phyloP scores from a whole-genome alignment of 106 monocot species.

The Dendrobium catenatum region DNA sequence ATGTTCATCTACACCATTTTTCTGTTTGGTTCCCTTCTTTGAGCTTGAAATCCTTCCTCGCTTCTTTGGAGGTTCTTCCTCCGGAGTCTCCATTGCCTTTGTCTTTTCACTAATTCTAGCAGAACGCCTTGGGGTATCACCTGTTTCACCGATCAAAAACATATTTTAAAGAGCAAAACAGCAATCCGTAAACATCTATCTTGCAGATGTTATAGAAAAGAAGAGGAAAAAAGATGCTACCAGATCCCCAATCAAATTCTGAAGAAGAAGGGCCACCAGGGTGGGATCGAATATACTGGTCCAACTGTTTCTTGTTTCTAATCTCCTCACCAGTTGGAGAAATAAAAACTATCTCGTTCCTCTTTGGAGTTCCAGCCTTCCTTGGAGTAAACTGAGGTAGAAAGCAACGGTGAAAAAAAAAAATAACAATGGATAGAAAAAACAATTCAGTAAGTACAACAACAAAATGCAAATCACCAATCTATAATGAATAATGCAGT shows the following conservation, averaged over 20 bases:
- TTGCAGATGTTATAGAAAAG: not conserved
- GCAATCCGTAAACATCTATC: not conserved
- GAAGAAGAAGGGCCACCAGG: constrained; percentile 48
- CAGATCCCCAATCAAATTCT: constrained; percentile 77
- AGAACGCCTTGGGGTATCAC: constrained; percentile 77
- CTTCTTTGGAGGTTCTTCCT: constrained; percentile 52
- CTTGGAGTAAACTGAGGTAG: constrained; percentile 39
- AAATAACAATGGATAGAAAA: not conserved
- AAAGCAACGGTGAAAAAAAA: not conserved
- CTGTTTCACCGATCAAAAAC: constrained; percentile 16
- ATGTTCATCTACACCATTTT: constrained; percentile 17
- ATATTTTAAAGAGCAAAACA: not conserved
- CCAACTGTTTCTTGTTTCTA: constrained; percentile 51
- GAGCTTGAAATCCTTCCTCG: constrained; percentile 32
- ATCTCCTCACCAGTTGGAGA: constrained; percentile 79
- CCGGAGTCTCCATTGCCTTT: constrained; percentile 36
- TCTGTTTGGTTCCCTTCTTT: constrained; percentile 22
- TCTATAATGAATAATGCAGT: not conserved
- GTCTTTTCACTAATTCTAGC: constrained; percentile 59
- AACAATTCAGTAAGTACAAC: not conserved
- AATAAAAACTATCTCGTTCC: constrained; percentile 43
- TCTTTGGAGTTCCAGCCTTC: constrained; percentile 40
- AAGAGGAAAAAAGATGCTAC: constrained; percentile 18
- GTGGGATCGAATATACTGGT: constrained; percentile 51
- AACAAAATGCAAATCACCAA: not conserved